Percentiles rank a stretch among this genome's conserved stretches.
These are phyloP conservation scores for Fusarium torreyae DNA, from an alignment of 2,329 filamentous ascomycete species.

Conservation along the genomic window DNA sequence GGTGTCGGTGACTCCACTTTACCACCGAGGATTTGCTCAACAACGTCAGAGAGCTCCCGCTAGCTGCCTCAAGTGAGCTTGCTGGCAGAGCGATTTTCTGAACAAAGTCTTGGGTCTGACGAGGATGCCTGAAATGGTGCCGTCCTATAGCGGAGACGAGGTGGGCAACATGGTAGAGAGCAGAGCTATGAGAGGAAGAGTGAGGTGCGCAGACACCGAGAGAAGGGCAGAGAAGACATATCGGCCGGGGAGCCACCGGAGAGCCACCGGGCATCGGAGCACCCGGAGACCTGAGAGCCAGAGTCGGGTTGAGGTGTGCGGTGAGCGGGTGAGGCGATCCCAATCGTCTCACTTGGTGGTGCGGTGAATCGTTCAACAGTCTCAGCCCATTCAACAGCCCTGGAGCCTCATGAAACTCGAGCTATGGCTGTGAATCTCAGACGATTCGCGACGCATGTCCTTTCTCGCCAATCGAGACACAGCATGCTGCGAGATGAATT, in stretches of 20 bases:
- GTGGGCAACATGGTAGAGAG: slow-evolving; percentile 34
- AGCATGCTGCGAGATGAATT: slow-evolving; percentile 43
- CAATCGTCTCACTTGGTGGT: slow-evolving; percentile 38
- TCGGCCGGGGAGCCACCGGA: slow-evolving; percentile 46
- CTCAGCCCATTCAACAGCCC: slow-evolving; percentile 41
- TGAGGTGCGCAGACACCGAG: slow-evolving; percentile 42
- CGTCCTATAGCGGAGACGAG: slow-evolving; percentile 40
- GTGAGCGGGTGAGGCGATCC: slow-evolving; percentile 40
- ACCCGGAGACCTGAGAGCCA: slow-evolving; percentile 21
- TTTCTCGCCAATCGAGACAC: slow-evolving; percentile 45
- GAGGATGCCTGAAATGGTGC: slow-evolving; percentile 30
- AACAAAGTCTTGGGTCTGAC: slow-evolving; percentile 42
- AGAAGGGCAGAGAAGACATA: slow-evolving; percentile 44
- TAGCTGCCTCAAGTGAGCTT: slow-evolving; percentile 49
- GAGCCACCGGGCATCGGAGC: slow-evolving; percentile 42
- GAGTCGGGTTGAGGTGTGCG: slow-evolving; percentile 47
- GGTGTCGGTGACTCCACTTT: slow-evolving; percentile 45
- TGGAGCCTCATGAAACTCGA: slow-evolving; percentile 26
- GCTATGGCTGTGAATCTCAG: slow-evolving; percentile 28
- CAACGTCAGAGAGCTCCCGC: slow-evolving; percentile 45
- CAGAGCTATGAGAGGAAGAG: slow-evolving; percentile 42
- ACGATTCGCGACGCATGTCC: slow-evolving; percentile 23
- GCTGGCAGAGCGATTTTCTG: slow-evolving; percentile 36
- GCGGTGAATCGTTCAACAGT: slow-evolving; percentile 39
- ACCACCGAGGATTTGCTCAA: slow-evolving; percentile 47